Base-by-base conservation (phyloP, 2,329 filamentous ascomycete genomes). In the Claviceps maximensis region DNA sequence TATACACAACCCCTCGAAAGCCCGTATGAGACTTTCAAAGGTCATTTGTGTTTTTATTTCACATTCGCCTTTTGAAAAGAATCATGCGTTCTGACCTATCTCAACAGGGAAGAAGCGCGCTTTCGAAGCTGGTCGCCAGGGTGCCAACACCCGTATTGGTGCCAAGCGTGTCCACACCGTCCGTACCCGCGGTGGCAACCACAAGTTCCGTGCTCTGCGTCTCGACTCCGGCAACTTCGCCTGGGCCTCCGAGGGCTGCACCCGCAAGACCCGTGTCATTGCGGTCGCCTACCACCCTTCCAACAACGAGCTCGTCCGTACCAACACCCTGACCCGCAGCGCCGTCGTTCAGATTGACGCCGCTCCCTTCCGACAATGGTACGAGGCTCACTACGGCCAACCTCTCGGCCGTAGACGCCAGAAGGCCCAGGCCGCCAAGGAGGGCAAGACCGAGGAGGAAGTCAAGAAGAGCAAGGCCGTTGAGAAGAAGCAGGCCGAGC, bases 291-390 rank as follows among this genome's bases (percentile, higher is more conserved):
- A 89, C 87, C 94, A 98, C 79, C 94, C 93, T 60, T 96, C 91
- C 74, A 98, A 98, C 90, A 98, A 98, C 89, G 93, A 98, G 80
- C 84, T 98, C 67, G 90, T 98, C 81, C 93, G 93, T 72, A 98
- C 93, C 77, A 98, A 98, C 86, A 97, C 93, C 79, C 83, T 98
- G 74, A 98, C 93, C 82, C 94, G 90, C 80, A 89, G 89, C 71
- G 93, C 93, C 78, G 88, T 98, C 70, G 88, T 98, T 74, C 93
- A 98, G 82, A 80, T 98, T 77, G 93, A 98, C 76, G 93, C 94
- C 67, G 89, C 93, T 60, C 93, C 93, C 65, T 98, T 98, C 88
- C 83, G 93, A 74, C 91, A 97, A 80, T 98, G 93, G 93, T 98
- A 95, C 79, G 93, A 98, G 84, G 89, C 93, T 65, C 93, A 98